Percentiles rank a stretch among this genome's conserved stretches.
Conservation (phyloP, 345 rosid species). For the Streptanthus diversifolius region DNA sequence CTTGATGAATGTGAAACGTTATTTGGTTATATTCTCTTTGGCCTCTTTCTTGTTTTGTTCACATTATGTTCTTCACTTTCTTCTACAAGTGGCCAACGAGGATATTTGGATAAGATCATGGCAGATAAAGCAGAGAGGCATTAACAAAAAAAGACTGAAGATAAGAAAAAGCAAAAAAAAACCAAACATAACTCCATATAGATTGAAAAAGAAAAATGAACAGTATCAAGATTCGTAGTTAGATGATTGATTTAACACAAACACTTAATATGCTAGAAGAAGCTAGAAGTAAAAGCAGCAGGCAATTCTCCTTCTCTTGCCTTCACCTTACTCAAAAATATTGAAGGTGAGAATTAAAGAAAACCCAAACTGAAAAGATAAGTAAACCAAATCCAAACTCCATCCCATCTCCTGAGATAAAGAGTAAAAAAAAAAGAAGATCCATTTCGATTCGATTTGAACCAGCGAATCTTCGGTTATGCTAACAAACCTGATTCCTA, state of each 20-base stretch:
- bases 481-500: conserved; percentile 33
- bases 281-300: conserved; percentile 21
- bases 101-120: conserved; percentile 6
- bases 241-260: conserved; percentile 16
- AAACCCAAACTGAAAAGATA: conserved; percentile 18
- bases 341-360: conserved; percentile 30
- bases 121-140: conserved; percentile 5
- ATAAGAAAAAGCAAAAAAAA: background rate
- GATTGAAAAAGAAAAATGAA: conserved; percentile 26
- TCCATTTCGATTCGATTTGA: conserved; percentile 28
- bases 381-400: conserved; percentile 28
- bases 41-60: conserved; percentile 32
- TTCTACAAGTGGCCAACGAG: conserved; percentile 19
- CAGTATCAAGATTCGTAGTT: conserved; percentile 26
- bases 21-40: conserved; percentile 23
- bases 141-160: conserved; percentile 8
- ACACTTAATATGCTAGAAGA: conserved; percentile 24
- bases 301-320: conserved; percentile 44
- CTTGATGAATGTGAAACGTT: conserved; percentile 22
- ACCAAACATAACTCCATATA: conserved; percentile 10
- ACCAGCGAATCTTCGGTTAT: conserved; percentile 16
- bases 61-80: conserved; percentile 27
- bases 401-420: conserved; percentile 16
- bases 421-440: background rate
- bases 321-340: conserved; percentile 38